Percentiles rank a stretch among this genome's conserved stretches.
phyloP scores from a whole-genome alignment of 768 basidiomycete genomes.

The Naganishia kalamii region DNA sequence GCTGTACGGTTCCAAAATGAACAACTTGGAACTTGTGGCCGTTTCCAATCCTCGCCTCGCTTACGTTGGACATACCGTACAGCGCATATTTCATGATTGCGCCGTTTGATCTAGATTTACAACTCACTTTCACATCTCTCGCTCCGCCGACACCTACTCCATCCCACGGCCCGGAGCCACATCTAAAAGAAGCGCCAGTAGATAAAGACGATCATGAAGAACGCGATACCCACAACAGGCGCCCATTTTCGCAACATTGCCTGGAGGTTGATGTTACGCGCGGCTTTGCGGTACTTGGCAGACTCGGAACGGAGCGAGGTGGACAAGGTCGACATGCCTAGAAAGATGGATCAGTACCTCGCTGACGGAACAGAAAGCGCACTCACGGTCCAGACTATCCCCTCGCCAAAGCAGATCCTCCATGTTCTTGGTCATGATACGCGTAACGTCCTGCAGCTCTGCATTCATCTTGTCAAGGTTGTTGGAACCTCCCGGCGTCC shows the following conservation, averaged over 20 bases:
- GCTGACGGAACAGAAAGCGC: slow-evolving; percentile 16
- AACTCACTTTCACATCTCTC: no score
- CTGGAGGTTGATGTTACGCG: slow-evolving; percentile 85
- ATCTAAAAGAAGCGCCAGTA: slow-evolving; percentile 51
- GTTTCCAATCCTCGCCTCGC: no score
- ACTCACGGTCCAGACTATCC: slow-evolving; percentile 86
- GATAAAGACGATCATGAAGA: slow-evolving; percentile 62
- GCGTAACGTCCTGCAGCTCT: slow-evolving; percentile 92
- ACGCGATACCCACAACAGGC: slow-evolving; percentile 71
- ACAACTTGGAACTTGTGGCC: no score
- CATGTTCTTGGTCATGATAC: slow-evolving; percentile 99
- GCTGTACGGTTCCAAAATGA: no score
- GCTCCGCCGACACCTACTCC: no score
- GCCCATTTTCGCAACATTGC: slow-evolving; percentile 95
- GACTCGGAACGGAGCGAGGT: slow-evolving; percentile 91
- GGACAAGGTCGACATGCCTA: slow-evolving; percentile 95
- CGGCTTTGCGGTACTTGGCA: slow-evolving; percentile 93
- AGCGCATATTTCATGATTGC: no score
- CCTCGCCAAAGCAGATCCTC: slow-evolving; percentile 97
- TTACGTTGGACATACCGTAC: no score
- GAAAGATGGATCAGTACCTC: not conserved
- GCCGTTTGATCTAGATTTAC: no score
- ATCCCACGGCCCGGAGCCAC: no score
- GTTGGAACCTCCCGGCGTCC: slow-evolving; percentile 59
- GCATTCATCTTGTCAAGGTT: slow-evolving; percentile 83